Evolutionary conservation across 768 basidiomycete species (phyloP), one percentile per base, ranked within the genome.

Genomic region (Pisolithus microcarpus): DNA sequence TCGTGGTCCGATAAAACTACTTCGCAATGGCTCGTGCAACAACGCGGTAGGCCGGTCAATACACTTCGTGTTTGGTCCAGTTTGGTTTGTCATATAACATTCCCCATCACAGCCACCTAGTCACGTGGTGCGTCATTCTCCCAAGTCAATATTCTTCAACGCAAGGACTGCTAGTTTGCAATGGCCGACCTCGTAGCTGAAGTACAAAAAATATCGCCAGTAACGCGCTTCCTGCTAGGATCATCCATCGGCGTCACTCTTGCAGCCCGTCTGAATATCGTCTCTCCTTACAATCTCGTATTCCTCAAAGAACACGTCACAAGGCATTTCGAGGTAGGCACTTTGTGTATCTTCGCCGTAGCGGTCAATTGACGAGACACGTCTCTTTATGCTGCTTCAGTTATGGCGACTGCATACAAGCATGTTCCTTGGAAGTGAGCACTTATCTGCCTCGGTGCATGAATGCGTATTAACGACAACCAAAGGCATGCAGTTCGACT

Each of bases 171-270:
- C 30, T 7, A 3, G 21, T 2, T 2, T 50, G 52, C 47, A n/a
- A 80, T 80, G 79, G 68, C 75, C 46, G 68, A 71, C 16, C 60
- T 82, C 36, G 21, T 75, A 3, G 72, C 77, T 19, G 85, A 91
- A 70, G 66, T 91, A 48, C 79, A 74, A 58, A 91, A 89, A 70
- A 87, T 92, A 1, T 89, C 91, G 0, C 85, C 85, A 31, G 84
- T 93, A 36, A 91, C 91, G 5, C 80, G 91, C 30, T 80, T 83
- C 50, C 64, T 89, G 6, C 74, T 79, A 51, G 71, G 68, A 19
- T 84, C 87, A 1, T 78, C 81, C 2, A 60, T 87, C 3, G 79
- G 68, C 0, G 70, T 89, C 37, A 79, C 88, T 0, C 19, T 83
- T 1, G 76, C 87, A 0, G 70, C 77, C 24, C 62, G 86, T 54